Evolutionary conservation across 345 rosid genomes (phyloP).

Genomic region (rapeseed (Brassica napus)): DNA sequence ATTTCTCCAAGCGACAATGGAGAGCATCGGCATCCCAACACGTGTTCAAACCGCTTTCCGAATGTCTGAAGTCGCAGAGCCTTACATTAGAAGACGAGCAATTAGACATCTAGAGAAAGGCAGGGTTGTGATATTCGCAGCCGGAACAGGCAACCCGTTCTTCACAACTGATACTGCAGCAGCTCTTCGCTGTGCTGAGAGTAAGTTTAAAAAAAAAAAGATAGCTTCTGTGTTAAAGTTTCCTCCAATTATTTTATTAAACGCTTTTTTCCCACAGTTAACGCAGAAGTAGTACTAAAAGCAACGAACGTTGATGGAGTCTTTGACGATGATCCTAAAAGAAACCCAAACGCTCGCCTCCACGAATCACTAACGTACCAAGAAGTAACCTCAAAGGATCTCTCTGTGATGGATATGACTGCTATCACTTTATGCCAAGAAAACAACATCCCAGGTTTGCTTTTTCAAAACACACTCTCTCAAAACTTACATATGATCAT

Average conservation of each 20-base stretch:
- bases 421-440: conserved; percentile 95
- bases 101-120: conserved; percentile 95
- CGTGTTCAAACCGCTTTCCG: conserved; percentile 96
- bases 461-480: background rate
- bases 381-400: conserved; percentile 85
- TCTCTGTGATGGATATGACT: conserved; percentile 98
- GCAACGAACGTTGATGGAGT: conserved; percentile 95
- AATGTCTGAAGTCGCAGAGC: conserved; percentile 97
- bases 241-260: background rate
- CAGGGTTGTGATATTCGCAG: conserved; percentile 92
- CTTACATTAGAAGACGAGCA: conserved; percentile 51
- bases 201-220: conserved; percentile 44
- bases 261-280: conserved; percentile 52
- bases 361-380: conserved; percentile 75
- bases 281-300: conserved; percentile 90
- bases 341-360: conserved; percentile 80
- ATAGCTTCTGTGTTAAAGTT: background rate
- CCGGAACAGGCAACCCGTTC: conserved; percentile 87
- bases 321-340: conserved; percentile 83
- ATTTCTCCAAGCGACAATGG: conserved; percentile 95
- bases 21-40: conserved; percentile 92
- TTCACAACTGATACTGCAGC: conserved; percentile 64
- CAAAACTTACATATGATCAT: background rate
- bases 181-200: conserved; percentile 95
- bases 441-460: conserved; percentile 55